These are phyloP conservation scores for Cryptosporidium ubiquitum DNA, from an alignment of 169 alveolate species.

Conservation along the genomic window DNA sequence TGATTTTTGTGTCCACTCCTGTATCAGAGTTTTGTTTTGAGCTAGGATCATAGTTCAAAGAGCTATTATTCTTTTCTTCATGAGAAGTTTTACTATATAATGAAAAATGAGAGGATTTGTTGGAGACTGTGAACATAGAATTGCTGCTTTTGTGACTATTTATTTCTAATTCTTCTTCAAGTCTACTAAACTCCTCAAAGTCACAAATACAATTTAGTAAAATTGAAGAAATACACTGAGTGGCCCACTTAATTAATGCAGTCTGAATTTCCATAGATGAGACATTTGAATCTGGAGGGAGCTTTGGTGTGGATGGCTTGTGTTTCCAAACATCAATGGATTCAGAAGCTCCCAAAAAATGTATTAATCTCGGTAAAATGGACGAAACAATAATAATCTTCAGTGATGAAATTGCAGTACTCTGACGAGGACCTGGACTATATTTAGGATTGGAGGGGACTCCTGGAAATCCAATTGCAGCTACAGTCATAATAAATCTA, in stretches of 20 bases:
- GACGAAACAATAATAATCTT: constrained; percentile 33
- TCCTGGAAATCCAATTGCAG: not conserved
- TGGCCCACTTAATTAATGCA: constrained; percentile 60
- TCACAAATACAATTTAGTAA: constrained; percentile 37
- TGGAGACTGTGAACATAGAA: not conserved
- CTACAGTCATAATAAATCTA: constrained; percentile 29
- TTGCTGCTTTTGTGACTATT: not conserved
- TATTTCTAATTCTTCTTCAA: not conserved
- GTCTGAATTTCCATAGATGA: constrained; percentile 65
- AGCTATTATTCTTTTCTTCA: not conserved
- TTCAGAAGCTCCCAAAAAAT: constrained; percentile 55
- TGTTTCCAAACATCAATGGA: constrained; percentile 56
- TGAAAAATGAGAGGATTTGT: not conserved
- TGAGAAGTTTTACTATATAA: not conserved
- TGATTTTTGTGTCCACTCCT: not conserved
- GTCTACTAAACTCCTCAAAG: constrained; percentile 27
- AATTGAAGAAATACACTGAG: constrained; percentile 60
- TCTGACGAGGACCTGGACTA: not conserved
- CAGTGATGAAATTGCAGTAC: constrained; percentile 10
- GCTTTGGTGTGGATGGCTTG: constrained; percentile 70
- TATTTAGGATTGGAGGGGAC: not conserved
- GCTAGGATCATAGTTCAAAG: not conserved
- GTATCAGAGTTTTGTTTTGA: not conserved
- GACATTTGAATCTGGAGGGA: constrained; percentile 69
- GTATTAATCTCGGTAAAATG: constrained; percentile 46